phyloP scores from a whole-genome alignment of 192 early-diverging fungal species.

The Umbelopsis sp. region DNA sequence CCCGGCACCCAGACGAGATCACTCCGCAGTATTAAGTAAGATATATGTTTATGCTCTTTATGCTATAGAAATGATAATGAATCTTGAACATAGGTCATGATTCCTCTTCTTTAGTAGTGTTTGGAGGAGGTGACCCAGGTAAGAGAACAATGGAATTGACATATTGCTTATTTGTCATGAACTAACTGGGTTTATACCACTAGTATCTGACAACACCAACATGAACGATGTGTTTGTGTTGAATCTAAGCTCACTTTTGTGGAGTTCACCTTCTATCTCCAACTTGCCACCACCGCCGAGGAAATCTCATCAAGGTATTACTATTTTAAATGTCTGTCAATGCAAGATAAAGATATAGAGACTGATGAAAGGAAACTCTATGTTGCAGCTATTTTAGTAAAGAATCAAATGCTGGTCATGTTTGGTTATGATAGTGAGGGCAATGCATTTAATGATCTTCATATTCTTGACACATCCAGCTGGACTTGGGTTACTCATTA shows the following conservation, averaged over 20 bases:
- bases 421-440: slow-evolving; percentile 25
- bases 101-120: slow-evolving; percentile 27
- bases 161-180: neutral
- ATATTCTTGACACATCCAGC: slow-evolving; percentile 23
- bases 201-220: slow-evolving; percentile 15
- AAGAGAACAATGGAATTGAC: too few species aligned
- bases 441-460: slow-evolving; percentile 24
- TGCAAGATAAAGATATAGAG: neutral
- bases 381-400: slow-evolving; percentile 27
- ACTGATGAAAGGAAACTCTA: neutral
- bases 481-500: slow-evolving; percentile 35
- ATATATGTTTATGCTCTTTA: neutral
- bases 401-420: slow-evolving; percentile 30
- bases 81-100: slow-evolving; percentile 23
- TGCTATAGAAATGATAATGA: neutral
- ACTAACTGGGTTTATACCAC: neutral
- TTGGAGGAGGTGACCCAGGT: slow-evolving; percentile 33
- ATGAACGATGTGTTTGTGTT: slow-evolving; percentile 37
- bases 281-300: slow-evolving; percentile 32
- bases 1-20: slow-evolving; percentile 34
- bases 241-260: slow-evolving; percentile 23
- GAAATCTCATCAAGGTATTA: slow-evolving; percentile 36
- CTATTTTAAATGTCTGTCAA: neutral
- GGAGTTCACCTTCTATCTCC: slow-evolving; percentile 31
- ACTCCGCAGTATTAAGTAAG: slow-evolving; percentile 38